Evolutionary conservation across 257 asterid species (phyloP), one percentile per base, ranked within the genome.

Genomic region (Nicotiana tomentosiformis): DNA sequence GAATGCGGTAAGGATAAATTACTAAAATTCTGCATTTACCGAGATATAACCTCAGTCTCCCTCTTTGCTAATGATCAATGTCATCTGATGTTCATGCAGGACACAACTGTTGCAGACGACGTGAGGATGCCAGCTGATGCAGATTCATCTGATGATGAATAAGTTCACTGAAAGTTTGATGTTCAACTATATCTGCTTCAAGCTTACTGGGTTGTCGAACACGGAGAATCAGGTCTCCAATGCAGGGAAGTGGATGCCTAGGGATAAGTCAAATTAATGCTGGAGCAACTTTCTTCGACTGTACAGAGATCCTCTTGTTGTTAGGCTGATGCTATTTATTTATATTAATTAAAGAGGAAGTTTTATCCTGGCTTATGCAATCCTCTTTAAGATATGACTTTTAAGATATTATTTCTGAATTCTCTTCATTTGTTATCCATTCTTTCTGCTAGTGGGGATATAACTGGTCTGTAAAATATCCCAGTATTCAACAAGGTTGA

Each of bases 61-160:
- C 29, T 60, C 33, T 1, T 37, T 37, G 10, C 15, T 3, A 74
- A 26, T 49, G 16, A 26, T 51, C 64, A 0, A 49, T 74, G 43
- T 1, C 2, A 74, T 14, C 39, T 49, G 61, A 12, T 74, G 39
- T 85, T 84, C 81, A 66, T 84, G 77, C 80, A 94, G 97, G 94
- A 90, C 49, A 85, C 90, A 15, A 84, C 83, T 61, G 85, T 23
- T 72, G 88, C 65, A 43, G 90, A 90, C 84, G 93, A 93, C 62
- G 84, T 87, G 78, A 90, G 89, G 84, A 85, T 86, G 86, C 82
- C 81, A 66, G 68, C 90, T 53, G 92, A 86, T 43, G 26, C 89
- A 23, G 91, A 88, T 82, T 89, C 97, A 18, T 87, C 96, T 0
- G 96, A 90, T 74, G 92, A 94, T 43, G 97, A 90, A 51, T 91